These are phyloP conservation scores for Dysphania ambrosioides DNA, from an alignment of 148 eudicot genomes.

Conservation along the genomic window DNA sequence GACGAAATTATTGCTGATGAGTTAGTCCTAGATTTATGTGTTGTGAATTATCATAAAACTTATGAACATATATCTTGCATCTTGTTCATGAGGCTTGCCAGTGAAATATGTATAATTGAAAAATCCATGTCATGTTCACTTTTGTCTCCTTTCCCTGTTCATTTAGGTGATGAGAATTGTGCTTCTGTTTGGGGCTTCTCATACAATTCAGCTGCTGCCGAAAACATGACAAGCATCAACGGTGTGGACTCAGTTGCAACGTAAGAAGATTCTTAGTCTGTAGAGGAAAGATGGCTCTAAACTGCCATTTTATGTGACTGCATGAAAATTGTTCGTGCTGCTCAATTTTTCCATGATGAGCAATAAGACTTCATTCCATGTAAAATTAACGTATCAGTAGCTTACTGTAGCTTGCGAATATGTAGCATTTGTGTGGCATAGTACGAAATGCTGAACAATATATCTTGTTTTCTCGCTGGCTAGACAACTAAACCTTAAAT, in stretches of 20 bases:
- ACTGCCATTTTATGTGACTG: background rate
- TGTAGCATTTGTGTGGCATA: background rate
- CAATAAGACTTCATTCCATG: background rate
- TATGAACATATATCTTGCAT: background rate
- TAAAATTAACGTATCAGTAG: background rate
- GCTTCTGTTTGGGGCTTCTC: slow-evolving; percentile 75
- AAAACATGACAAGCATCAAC: slow-evolving; percentile 28
- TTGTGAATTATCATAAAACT: background rate
- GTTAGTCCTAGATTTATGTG: background rate
- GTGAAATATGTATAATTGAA: background rate
- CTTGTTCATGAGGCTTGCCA: background rate
- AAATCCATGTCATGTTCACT: background rate
- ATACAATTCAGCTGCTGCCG: slow-evolving; percentile 30
- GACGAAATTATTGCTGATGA: background rate
- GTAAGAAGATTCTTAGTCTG: slow-evolving; percentile 21
- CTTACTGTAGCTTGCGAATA: slow-evolving; percentile 7
- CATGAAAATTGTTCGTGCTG: background rate
- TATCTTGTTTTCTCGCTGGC: background rate
- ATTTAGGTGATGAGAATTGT: slow-evolving; percentile 73
- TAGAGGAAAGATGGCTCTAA: background rate
- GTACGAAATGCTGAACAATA: no score
- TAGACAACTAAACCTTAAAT: background rate
- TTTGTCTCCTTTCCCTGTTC: background rate
- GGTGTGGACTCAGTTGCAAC: slow-evolving; percentile 32
- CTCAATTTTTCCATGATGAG: background rate